Base-by-base conservation (phyloP, 352 stramenopile genomes). In the Pythium chondricola region DNA sequence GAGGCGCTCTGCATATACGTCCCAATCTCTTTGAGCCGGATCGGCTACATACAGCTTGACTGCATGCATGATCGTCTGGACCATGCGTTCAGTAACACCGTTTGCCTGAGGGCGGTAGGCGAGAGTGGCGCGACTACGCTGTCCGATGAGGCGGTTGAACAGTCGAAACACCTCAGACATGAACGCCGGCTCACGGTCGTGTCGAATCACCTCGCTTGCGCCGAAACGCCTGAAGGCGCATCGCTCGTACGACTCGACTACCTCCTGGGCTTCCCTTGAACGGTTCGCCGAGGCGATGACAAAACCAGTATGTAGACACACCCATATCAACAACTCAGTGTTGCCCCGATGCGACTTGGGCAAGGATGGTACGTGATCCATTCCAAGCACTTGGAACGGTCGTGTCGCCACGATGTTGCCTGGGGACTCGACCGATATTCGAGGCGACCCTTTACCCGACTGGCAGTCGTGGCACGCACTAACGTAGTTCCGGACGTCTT, bases 341-440 rank as follows among this genome's bases (percentile, higher is more conserved):
- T 72, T 72, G 0, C 63, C 63, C 6, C 49, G 48, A 16, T 59
- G 42, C 0, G 51, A 65, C 5, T 27, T 52, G 0, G 63, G 63
- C 6, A 71, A 21, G 1, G 55, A 63, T 6, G 55, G 58, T 0
- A 65, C 62, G 14, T 68, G 58, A 27, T 71, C 58, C 63, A 68
- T 65, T 0, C 49, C 58, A 0, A 71, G 21, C 13, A 70, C 49
- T 37, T 67, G 45, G 30, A 65, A 71, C 6, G 63, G 53, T 1
- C 57, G 42, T 0, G 53, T 48, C 0, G 53, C 49, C 6, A 51
- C 16, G 6, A 65, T 39, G 26, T 52, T 52, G 13, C 44, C 44
- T 1, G 44, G 22, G 2, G 32, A 37, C 35, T 1, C 2, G 3
- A 2, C 24, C 3, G 3, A 3, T 13, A 42, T 11, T 13, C 18